A percentile compares a stretch with the other conserved stretches of the same genome.
These are phyloP conservation scores for Lactifluus echinatus DNA, from an alignment of 768 basidiomycete species.

Conservation along the genomic window DNA sequence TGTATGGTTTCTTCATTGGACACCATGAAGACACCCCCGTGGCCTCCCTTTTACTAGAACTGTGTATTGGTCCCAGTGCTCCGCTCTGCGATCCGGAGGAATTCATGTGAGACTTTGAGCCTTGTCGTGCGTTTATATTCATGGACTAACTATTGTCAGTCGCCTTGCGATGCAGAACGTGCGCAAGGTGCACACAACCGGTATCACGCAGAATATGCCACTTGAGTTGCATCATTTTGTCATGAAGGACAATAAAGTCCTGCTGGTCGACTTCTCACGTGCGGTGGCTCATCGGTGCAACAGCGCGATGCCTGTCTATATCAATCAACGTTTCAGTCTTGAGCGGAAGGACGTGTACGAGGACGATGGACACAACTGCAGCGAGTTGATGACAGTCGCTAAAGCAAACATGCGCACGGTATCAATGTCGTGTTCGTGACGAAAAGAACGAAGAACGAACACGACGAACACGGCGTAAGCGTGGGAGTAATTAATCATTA, in stretches of 20 bases:
- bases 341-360: neutral
- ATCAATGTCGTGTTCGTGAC: neutral
- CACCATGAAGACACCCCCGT: conserved; percentile 1
- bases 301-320: conserved; percentile 7
- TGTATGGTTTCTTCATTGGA: conserved; percentile 13
- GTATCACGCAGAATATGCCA: conserved; percentile 9
- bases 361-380: neutral
- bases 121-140: neutral
- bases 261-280: conserved; percentile 13
- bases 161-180: conserved; percentile 10
- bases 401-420: neutral
- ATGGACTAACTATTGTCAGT: neutral
- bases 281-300: conserved; percentile 11
- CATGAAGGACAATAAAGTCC: conserved; percentile 12
- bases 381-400: neutral
- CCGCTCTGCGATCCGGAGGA: neutral
- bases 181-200: conserved; percentile 8
- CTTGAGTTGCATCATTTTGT: conserved; percentile 15
- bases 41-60: conserved; percentile 11
- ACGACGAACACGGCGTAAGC: too few relatives aligned
- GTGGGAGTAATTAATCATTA: too few relatives aligned
- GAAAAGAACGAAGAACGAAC: too few relatives aligned
- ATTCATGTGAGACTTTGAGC: conserved; percentile 3
- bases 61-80: neutral
- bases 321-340: conserved; percentile 4